Evolutionary conservation across 352 stramenopile genomes (phyloP), one percentile per base, ranked within the genome.

Genomic region (Phytopythium kandeliae): DNA sequence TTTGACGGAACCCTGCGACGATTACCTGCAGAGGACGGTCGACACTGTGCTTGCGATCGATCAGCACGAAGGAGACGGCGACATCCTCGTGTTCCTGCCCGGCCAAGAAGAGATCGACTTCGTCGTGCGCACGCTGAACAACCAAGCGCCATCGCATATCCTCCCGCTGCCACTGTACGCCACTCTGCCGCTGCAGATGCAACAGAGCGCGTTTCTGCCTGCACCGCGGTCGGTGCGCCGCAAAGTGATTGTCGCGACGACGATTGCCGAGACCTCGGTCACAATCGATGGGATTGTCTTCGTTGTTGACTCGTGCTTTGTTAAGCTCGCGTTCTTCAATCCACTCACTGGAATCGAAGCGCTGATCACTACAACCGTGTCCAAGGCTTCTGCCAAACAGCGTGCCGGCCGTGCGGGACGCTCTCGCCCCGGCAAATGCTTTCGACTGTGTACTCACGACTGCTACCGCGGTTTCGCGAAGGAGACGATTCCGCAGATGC

Each of bases 221-320:
- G 53, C 77, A 3, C 85, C 82, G n/a, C 65, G 70, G 28, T 60
- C 72, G 15, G 52, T 87, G 33, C 64, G 63, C 26, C 75, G 87
- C 31, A 96, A 96, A 55, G 69, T 95, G 25, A 90, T 93, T 49
- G 74, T 93, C 10, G 76, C 86, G 6, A 98, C 92, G 19, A 97
- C 93, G 24, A 97, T 98, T 53, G 92, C 92, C 16, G 90, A 98
- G 69, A 98, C 93, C 16, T 98, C 92, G 0, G 93, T 99, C 50
- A 99, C 97, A 2, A 98, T 99, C 56, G 90, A 96, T 24, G 96
- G 98, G 42, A 93, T 98, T 9, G 73, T 88, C 11, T 92, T 89
- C 48, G 78, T 92, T 26, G 65, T 91, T 4, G 79, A 92, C 36
- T 67, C 64, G 41, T 87, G 78, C 58, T 91, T 95, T 37, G 76